A percentile compares a stretch with the other conserved stretches of the same genome.
Evolutionary conservation across 768 basidiomycete species (phyloP).

Genomic region (Omphalotus guepiniiformis): DNA sequence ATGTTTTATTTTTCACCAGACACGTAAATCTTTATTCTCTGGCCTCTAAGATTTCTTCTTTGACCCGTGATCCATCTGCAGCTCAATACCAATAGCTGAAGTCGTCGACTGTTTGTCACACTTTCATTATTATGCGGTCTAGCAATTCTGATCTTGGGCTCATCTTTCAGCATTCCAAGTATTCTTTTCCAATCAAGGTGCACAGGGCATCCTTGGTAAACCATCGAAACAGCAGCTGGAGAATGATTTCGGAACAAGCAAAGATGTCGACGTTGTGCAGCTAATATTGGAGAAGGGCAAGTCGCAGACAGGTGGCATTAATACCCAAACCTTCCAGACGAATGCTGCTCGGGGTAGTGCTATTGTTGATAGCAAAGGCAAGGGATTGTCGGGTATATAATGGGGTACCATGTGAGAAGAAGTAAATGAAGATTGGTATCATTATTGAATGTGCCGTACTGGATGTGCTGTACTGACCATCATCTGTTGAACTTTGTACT

Average conservation of each 20-base stretch:
- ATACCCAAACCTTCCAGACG: conserved; percentile 14
- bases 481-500: no score
- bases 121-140: not conserved
- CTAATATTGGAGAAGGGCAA: conserved; percentile 62
- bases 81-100: conserved; percentile 64
- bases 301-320: conserved; percentile 43
- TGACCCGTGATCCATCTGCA: conserved; percentile 22
- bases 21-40: conserved; percentile 47
- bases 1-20: conserved; percentile 36
- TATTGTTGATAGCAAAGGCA: conserved; percentile 36
- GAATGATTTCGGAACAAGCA: conserved; percentile 59
- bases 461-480: no score
- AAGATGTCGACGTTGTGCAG: conserved; percentile 59
- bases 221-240: conserved; percentile 86
- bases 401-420: not conserved
- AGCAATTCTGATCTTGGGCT: not conserved
- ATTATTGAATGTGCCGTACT: no score
- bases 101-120: conserved; percentile 73
- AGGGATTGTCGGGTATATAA: conserved; percentile 33
- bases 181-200: conserved; percentile 67
- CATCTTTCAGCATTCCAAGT: conserved; percentile 57
- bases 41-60: not conserved
- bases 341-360: conserved; percentile 29
- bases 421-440: not conserved
- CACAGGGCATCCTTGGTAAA: conserved; percentile 69